These are phyloP conservation scores for Xylariaceae sp. DNA, from an alignment of 2,329 filamentous ascomycete species.

Conservation along the genomic window DNA sequence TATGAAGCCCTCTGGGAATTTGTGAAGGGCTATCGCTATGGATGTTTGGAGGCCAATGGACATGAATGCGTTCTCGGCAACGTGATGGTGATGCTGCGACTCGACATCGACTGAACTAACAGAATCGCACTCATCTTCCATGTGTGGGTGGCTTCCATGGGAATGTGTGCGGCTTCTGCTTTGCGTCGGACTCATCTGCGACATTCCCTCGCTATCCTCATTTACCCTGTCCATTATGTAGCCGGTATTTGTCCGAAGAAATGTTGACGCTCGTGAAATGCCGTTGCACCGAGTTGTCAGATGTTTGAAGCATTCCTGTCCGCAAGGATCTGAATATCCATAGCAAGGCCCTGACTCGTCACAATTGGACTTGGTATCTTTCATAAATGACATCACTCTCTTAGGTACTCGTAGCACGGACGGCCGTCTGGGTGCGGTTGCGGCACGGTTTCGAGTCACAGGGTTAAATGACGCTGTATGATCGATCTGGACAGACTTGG, in stretches of 20 bases:
- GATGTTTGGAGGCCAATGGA: conserved; percentile 96
- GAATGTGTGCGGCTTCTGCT: conserved; percentile 40
- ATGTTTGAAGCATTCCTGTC: conserved; percentile 70
- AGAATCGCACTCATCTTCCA: conserved; percentile 34
- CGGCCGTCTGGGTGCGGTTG: conserved; percentile 51
- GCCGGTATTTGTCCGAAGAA: conserved; percentile 53
- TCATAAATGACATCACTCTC: conserved; percentile 69
- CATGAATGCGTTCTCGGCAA: conserved; percentile 90
- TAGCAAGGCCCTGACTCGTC: conserved; percentile 67
- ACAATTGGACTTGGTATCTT: conserved; percentile 68
- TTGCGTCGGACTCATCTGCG: conserved; percentile 35
- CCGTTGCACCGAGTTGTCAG: conserved; percentile 49
- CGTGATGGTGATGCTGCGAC: conserved; percentile 85
- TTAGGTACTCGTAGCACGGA: conserved; percentile 63
- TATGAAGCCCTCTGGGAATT: conserved; percentile 86
- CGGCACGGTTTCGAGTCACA: conserved; percentile 35
- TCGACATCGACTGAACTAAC: conserved; percentile 51
- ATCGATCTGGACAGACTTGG: conserved; percentile 34
- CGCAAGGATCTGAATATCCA: conserved; percentile 70
- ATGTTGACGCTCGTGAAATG: conserved; percentile 44
- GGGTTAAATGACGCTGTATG: conserved; percentile 28
- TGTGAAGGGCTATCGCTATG: conserved; percentile 93
- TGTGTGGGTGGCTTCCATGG: conserved; percentile 39
- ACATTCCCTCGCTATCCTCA: conserved; percentile 38
- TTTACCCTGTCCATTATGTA: conserved; percentile 42